Base-by-base conservation (phyloP, 768 basidiomycete genomes). In the Russula dissimulans region DNA sequence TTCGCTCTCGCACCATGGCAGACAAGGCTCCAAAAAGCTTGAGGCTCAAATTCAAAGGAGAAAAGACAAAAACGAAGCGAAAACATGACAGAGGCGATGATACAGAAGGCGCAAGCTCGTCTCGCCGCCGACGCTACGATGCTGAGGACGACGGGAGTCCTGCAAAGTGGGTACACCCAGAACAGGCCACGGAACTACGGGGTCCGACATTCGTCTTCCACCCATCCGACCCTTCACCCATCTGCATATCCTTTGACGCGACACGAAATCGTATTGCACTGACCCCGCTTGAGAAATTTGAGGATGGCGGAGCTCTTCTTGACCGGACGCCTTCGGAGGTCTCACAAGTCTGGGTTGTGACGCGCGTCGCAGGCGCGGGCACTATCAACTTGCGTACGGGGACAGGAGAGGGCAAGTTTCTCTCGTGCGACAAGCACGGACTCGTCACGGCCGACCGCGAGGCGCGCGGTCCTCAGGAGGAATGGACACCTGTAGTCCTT, bases 381-480 rank as follows among this genome's bases (percentile, higher is more conserved):
- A 91, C 89, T 11, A 81, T 95, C 69, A 95, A 95, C 70, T 74
- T 95, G 60, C 84, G 93, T 22, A 89, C 89, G 38, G 89, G 89
- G 1, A 82, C 82, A n/a, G 89, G 89, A 26, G 89, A 89, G 70
- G 91, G 91, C 10, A 93, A 93, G 72, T 97, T 94, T 71, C 74
- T 97, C 49, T 91, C 89, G 8, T 90, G 87, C 73, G 91, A 95
- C 74, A 79, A 85, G 62, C 84, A 91, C 67, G 93, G 93, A 7
- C 76, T 92, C 18, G 86, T 95, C 14, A 82, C 86, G 64, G 86
- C 89, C 46, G 87, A 91, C 69, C 78, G 89, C 48, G 93, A 97
- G 68, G 93, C 93, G 31, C 81, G 93, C 36, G 94, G 93, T 1
- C 88, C 90, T 4, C 91, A 95, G 71, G 93, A 97, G 71, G 93